Conservation (phyloP, 2,329 filamentous ascomycete species). For the Penicillium sp. region DNA sequence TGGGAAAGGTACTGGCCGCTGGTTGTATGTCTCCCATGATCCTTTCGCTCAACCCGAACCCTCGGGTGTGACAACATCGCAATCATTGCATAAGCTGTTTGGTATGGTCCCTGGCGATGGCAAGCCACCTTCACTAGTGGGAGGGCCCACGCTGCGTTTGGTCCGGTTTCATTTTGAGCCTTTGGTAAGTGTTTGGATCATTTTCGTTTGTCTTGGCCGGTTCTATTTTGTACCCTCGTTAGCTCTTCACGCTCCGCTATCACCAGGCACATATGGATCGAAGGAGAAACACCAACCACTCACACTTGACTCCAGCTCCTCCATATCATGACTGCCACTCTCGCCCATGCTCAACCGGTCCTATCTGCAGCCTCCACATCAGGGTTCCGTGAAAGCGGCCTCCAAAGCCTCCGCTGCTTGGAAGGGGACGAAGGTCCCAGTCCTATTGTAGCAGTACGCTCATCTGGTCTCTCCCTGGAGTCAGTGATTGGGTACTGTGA, state of each 20-base stretch:
- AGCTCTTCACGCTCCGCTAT: too few relatives aligned
- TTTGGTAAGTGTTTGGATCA: slow-evolving; percentile 62
- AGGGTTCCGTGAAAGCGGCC: slow-evolving; percentile 87
- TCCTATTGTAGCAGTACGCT: slow-evolving; percentile 82
- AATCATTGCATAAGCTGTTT: slow-evolving; percentile 42
- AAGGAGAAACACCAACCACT: too few relatives aligned
- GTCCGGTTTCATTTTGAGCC: slow-evolving; percentile 92
- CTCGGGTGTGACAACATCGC: slow-evolving; percentile 21
- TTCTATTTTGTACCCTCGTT: too few relatives aligned
- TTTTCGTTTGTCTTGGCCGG: too few relatives aligned
- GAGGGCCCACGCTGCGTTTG: slow-evolving; percentile 45
- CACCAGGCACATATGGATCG: too few relatives aligned
- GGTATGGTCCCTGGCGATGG: slow-evolving; percentile 41
- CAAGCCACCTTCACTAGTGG: slow-evolving; percentile 43
- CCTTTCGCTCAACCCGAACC: slow-evolving; percentile 49
- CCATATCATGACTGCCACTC: slow-evolving; percentile 76
- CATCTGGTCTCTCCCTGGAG: slow-evolving; percentile 77
- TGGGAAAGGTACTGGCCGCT: slow-evolving; percentile 80
- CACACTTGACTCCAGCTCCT: slow-evolving; percentile 65
- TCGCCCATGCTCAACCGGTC: slow-evolving; percentile 69
- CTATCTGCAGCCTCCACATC: slow-evolving; percentile 73
- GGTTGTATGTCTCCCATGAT: slow-evolving; percentile 87
- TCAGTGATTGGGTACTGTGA: slow-evolving; percentile 65
- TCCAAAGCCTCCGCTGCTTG: slow-evolving; percentile 59
- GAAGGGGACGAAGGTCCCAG: slow-evolving; percentile 45